phyloP scores from a whole-genome alignment of 2,329 filamentous ascomycete genomes.

The Westerdykella ornata region DNA sequence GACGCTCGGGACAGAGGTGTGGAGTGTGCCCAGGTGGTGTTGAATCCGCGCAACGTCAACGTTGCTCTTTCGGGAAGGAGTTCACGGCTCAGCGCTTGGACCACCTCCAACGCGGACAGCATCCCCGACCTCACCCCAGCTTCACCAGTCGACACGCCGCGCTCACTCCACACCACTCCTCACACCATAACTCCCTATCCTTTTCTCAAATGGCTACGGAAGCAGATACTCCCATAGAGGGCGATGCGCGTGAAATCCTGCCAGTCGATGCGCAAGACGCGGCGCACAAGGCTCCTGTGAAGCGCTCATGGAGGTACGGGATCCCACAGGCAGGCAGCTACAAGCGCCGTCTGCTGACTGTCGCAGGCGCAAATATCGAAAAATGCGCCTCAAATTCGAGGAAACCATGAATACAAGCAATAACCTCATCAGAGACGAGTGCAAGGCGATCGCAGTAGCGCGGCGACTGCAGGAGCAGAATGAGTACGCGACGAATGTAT shows the following conservation, averaged over 20 bases:
- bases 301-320: slow-evolving; percentile 35
- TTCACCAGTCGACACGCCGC: not conserved
- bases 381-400: slow-evolving; percentile 77
- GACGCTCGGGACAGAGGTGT: not conserved
- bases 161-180: not conserved
- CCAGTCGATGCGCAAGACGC: slow-evolving; percentile 10
- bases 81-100: slow-evolving; percentile 1
- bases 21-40: too few species aligned
- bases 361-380: slow-evolving; percentile 78
- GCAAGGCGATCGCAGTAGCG: slow-evolving; percentile 71
- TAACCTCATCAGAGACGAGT: slow-evolving; percentile 71
- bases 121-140: slow-evolving; percentile 4
- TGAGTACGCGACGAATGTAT: slow-evolving; percentile 56
- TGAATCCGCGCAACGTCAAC: slow-evolving; percentile 6
- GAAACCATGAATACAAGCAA: slow-evolving; percentile 74
- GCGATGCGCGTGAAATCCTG: not conserved
- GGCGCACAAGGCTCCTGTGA: slow-evolving; percentile 25
- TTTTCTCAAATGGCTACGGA: not conserved
- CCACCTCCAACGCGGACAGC: not conserved
- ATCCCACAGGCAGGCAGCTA: not conserved
- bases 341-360: slow-evolving; percentile 9
- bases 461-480: slow-evolving; percentile 85
- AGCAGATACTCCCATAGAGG: not conserved
- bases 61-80: not conserved
- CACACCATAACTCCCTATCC: not conserved